Percentiles rank a stretch among this genome's conserved stretches.
Conservation (phyloP, 2,329 filamentous ascomycete species). For the Thielaviopsis ethacetica region DNA sequence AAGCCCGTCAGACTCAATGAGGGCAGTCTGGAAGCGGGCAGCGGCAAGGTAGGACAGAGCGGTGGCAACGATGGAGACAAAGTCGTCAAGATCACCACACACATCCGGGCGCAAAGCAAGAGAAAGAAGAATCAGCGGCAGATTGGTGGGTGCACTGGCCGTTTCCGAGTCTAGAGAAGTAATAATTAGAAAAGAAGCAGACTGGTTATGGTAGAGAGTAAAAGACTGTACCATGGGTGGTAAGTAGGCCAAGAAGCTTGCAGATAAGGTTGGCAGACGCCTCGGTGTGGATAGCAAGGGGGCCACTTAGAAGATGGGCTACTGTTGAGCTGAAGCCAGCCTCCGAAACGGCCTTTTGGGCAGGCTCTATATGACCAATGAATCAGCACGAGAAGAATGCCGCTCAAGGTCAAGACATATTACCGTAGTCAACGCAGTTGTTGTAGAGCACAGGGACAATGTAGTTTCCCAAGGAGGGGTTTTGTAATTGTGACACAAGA, state of each 20-base stretch:
- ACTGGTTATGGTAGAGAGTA: neutral
- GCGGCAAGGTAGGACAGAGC: conserved; percentile 40
- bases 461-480: conserved; percentile 33
- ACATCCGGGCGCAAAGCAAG: conserved; percentile 27
- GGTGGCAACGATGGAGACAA: conserved; percentile 32
- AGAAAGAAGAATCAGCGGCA: conserved; percentile 32
- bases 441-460: conserved; percentile 46
- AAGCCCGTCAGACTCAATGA: conserved; percentile 22
- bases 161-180: conserved; percentile 26
- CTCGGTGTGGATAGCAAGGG: conserved; percentile 24
- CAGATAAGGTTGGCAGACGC: conserved; percentile 35
- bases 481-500: conserved; percentile 31
- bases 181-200: neutral
- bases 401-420: conserved; percentile 1
- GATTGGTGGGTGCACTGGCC: conserved; percentile 26
- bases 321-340: conserved; percentile 33
- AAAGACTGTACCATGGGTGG: conserved; percentile 27
- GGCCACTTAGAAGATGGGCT: conserved; percentile 30
- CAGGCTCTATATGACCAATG: conserved; percentile 29
- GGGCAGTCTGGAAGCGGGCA: conserved; percentile 31
- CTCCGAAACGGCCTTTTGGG: conserved; percentile 38
- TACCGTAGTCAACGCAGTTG: conserved; percentile 46
- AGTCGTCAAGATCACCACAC: conserved; percentile 35
- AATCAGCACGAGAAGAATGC: conserved; percentile 2
- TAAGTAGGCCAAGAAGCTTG: conserved; percentile 39